Evolutionary conservation across 176 grass and related monocot species (phyloP).

Genomic region (Eremochloa ophiuroides): DNA sequence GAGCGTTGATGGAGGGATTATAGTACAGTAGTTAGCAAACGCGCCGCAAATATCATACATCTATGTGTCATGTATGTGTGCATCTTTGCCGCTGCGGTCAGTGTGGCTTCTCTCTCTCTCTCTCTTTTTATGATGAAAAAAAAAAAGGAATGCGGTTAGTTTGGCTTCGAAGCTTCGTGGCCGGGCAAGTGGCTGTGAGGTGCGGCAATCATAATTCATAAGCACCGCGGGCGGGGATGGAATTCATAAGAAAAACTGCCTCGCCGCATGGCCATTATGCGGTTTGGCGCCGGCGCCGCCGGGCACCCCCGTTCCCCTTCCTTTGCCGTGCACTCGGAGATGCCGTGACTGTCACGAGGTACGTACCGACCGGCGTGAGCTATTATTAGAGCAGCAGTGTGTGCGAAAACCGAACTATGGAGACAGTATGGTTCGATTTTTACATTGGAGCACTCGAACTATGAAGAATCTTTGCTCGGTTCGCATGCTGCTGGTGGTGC

Average conservation of each 20-base stretch:
- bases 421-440: too few relatives aligned
- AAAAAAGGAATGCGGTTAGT: not conserved
- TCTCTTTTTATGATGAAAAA: too few relatives aligned
- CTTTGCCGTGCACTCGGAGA: not conserved
- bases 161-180: constrained; percentile 18
- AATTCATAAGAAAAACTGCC: not conserved
- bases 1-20: not conserved
- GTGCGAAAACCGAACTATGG: too few relatives aligned
- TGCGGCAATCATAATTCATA: constrained; percentile 23
- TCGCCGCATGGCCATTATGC: constrained; percentile 16
- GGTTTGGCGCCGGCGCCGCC: constrained; percentile 27
- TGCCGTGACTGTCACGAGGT: too few relatives aligned
- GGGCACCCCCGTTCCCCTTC: not conserved
- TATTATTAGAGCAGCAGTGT: too few relatives aligned
- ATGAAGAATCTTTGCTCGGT: too few relatives aligned
- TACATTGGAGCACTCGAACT: too few relatives aligned
- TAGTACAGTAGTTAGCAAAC: not conserved
- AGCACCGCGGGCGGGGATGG: not conserved
- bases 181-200: not conserved
- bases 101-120: too few relatives aligned
- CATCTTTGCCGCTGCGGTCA: not conserved
- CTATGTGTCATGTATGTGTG: not conserved
- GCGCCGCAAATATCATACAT: not conserved
- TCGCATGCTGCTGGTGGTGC: too few relatives aligned
- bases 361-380: too few relatives aligned